Conservation (phyloP, 495 filamentous ascomycete genomes). For the Penicillium maclennaniae region DNA sequence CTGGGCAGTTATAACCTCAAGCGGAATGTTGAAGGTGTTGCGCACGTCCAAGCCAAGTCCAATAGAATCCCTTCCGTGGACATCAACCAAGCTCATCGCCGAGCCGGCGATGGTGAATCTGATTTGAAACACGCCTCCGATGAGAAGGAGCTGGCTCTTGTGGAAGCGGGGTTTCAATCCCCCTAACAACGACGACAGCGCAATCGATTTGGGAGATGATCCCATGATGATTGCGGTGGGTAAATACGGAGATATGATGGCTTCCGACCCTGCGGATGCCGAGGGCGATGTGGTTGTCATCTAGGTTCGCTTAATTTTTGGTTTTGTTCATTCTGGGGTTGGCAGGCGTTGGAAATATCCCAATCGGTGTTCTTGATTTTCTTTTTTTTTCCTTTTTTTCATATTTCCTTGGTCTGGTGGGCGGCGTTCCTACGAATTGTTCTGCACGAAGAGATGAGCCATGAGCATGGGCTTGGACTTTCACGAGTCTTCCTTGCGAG, state of each 20-base stretch:
- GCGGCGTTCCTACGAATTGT: slow-evolving; percentile 22
- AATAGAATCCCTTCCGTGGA: slow-evolving; percentile 6
- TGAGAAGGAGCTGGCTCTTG: slow-evolving; percentile 22
- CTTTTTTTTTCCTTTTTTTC: slow-evolving; percentile 19
- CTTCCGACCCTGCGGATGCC: slow-evolving; percentile 45
- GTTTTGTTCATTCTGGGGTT: not conserved
- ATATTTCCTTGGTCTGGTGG: slow-evolving; percentile 13
- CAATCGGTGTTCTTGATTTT: slow-evolving; percentile 2
- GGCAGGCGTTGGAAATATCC: not conserved
- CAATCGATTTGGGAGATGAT: slow-evolving; percentile 47
- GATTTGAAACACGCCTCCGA: slow-evolving; percentile 17
- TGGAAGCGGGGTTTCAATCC: slow-evolving; percentile 33
- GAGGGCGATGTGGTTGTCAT: slow-evolving; percentile 50
- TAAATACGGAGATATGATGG: slow-evolving; percentile 50
- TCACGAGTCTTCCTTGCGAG: slow-evolving; percentile 11
- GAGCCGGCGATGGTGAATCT: slow-evolving; percentile 13
- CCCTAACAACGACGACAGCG: slow-evolving; percentile 46
- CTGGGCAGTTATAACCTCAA: slow-evolving; percentile 25
- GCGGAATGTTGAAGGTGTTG: slow-evolving; percentile 9
- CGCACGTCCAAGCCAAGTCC: slow-evolving; percentile 9
- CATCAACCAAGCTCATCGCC: slow-evolving; percentile 11
- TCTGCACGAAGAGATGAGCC: slow-evolving; percentile 29
- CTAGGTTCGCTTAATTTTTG: slow-evolving; percentile 13
- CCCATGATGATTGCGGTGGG: slow-evolving; percentile 45
- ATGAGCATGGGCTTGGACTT: slow-evolving; percentile 22